Percentiles rank a stretch among this genome's conserved stretches.
Evolutionary conservation across 2,329 filamentous ascomycete species (phyloP).

Genomic region (Byssoonygena ceratinophila): DNA sequence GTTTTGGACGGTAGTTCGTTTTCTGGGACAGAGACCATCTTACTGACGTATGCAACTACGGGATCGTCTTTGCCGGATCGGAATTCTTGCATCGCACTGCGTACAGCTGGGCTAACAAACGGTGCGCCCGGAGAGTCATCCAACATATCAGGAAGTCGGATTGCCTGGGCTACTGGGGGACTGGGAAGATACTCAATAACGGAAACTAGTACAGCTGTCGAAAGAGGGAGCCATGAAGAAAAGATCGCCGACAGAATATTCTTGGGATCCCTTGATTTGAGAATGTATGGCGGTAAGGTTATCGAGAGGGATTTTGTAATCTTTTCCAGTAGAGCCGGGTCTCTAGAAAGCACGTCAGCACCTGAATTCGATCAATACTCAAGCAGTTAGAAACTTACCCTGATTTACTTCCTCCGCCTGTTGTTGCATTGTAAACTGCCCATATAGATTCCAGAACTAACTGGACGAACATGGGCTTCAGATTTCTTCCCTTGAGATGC

Average conservation of each 20-base stretch:
- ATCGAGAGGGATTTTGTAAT: constrained; percentile 86
- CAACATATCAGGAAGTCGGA: constrained; percentile 68
- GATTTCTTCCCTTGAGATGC: constrained; percentile 77
- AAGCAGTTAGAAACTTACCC: constrained; percentile 46
- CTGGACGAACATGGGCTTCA: constrained; percentile 97
- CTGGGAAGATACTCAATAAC: constrained; percentile 88
- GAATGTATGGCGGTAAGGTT: constrained; percentile 69
- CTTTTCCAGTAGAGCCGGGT: constrained; percentile 74
- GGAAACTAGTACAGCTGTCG: constrained; percentile 83
- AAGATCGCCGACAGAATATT: constrained; percentile 80
- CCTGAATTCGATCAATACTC: constrained; percentile 17
- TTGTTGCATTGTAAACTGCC: constrained; percentile 88
- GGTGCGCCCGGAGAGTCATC: constrained; percentile 66
- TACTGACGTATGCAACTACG: constrained; percentile 89
- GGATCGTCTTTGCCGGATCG: constrained; percentile 60
- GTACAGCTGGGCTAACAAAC: constrained; percentile 57
- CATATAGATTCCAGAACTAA: constrained; percentile 91
- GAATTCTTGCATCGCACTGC: constrained; percentile 73
- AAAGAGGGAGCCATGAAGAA: constrained; percentile 79
- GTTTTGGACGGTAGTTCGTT: constrained; percentile 78
- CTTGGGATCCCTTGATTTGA: constrained; percentile 72
- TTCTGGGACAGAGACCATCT: constrained; percentile 92
- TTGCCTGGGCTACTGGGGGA: constrained; percentile 66
- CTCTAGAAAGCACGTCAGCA: constrained; percentile 44
- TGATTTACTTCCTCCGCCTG: constrained; percentile 68